A percentile compares a stretch with the other conserved stretches of the same genome.
phyloP scores from a whole-genome alignment of 1,139 yeast genomes.

The Diutina pseudorugosa region DNA sequence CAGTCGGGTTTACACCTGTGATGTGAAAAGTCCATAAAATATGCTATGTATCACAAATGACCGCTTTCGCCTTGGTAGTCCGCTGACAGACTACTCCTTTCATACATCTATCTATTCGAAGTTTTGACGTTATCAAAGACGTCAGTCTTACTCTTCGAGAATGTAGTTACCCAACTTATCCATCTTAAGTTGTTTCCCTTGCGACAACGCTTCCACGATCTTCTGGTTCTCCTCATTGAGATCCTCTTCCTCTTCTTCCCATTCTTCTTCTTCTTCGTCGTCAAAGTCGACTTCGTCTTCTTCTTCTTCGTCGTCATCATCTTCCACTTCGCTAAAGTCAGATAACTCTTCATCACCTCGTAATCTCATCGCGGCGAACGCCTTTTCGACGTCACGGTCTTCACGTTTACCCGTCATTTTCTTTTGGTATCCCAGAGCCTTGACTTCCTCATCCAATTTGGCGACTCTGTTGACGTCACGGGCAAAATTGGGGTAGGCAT shows the following conservation, averaged over 20 bases:
- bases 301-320: slow-evolving; percentile 17
- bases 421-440: slow-evolving; percentile 84
- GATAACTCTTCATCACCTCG: slow-evolving; percentile 18
- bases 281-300: slow-evolving; percentile 17
- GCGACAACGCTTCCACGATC: slow-evolving; percentile 54
- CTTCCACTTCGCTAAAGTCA: slow-evolving; percentile 19
- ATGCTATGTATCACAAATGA: no score
- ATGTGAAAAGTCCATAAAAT: no score
- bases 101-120: no score
- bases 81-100: no score
- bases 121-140: no score
- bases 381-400: slow-evolving; percentile 59
- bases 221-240: slow-evolving; percentile 55
- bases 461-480: slow-evolving; percentile 63
- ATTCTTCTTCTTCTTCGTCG: slow-evolving; percentile 19
- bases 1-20: background rate
- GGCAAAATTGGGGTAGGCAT: slow-evolving; percentile 69
- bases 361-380: slow-evolving; percentile 53
- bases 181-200: slow-evolving; percentile 56
- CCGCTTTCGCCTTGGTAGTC: no score
- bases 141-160: slow-evolving; percentile 22
- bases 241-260: slow-evolving; percentile 16
- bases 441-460: slow-evolving; percentile 68
- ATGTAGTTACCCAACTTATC: slow-evolving; percentile 75
- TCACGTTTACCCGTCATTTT: slow-evolving; percentile 30